Evolutionary conservation across 495 filamentous ascomycete species (phyloP), one percentile per base, ranked within the genome.

Genomic region (Penicillium simplicissimum): DNA sequence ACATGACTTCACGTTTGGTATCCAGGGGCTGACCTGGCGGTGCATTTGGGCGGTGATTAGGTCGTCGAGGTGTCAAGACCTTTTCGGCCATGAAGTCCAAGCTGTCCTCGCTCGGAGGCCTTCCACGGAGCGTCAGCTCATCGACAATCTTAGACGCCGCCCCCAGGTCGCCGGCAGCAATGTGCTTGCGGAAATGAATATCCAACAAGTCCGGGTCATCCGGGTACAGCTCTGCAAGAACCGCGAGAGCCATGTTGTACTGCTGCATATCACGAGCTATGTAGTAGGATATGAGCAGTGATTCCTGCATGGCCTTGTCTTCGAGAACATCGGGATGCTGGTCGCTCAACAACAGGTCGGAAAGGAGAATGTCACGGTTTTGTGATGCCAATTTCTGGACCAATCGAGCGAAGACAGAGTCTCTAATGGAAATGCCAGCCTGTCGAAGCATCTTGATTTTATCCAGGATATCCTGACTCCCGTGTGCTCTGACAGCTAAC

Each of bases 261-360:
- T 81, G 77, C 14, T 69, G 74, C 76, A 74, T 81, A 49, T 89
- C 82, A 28, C 73, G 70, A 35, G 67, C 60, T 37, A 76, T 67
- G 31, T 86, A 77, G 64, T 84, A 84, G 14, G 74, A 75, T 2
- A 74, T 51, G 9, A 90, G 72, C 8, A 90, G 71, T 7, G 71
- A 71, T 63, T 87, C 82, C 66, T 90, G 90, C 3, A 86, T 64
- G 1, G 75, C 42, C 0, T 51, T 49, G 70, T 96, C 86, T 56
- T 91, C 90, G 25, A 90, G 84, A 5, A 83, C 79, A 60, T 92
- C 89, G 0, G 89, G 89, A 71, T 95, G 90, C 47, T 91, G 85
- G 65, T 94, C 90, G 53, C 84, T 88, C 23, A 79, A 65, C 2
- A 94, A 67, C 3, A 96, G 66, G 58, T 83, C 79, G 13, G 80